Evolutionary conservation across 2,329 filamentous ascomycete species (phyloP), one percentile per base, ranked within the genome.

Genomic region (Dactylonectria estremocensis): DNA sequence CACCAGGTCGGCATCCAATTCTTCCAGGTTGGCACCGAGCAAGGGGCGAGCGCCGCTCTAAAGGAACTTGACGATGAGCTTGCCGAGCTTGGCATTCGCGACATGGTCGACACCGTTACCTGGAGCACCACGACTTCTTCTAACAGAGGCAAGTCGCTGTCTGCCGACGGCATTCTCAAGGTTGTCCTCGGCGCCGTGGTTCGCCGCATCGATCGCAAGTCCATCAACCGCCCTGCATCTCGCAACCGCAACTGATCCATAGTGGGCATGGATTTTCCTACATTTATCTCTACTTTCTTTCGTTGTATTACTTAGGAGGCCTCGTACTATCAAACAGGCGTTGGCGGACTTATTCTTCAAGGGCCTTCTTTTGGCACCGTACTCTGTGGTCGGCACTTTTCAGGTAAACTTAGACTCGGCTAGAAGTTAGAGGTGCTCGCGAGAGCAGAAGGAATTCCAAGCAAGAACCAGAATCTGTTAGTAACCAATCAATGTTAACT

Each of bases 1-100:
- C 92, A 93, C 85, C 96, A 98, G 83, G 85, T 98, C 8, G 95
- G 95, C 37, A 90, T 98, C 64, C 95, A 98, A 80, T 98, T 98
- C 84, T 97, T 98, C 85, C 95, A 98, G 81, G 93, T 98, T 50
- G 95, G 95, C 64, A 86, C 88, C 56, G 93, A 97, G 73, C 77
- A 82, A 1, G 83, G 80, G 0, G 95, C 95, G 0, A 85, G 86
- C 1, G 81, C 85, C 71, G 90, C 92, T 63, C 84, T 98, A 46
- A 83, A 88, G 72, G 86, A 91, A 53, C 85, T 98, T 7, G 95
- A 98, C 77, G 93, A 98, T 78, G 84, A 87, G 46, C 76, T 88
- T n/a, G 83, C 85, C 28, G 82, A 86, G 33, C 83, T 86, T 33
- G 84, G 86, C 14, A 79, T 95, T 16, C 85, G 95, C 18, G 95